These are phyloP conservation scores for Dendrocalamus latiflorus DNA, from an alignment of 202 grass and related monocot genomes.

Conservation along the genomic window DNA sequence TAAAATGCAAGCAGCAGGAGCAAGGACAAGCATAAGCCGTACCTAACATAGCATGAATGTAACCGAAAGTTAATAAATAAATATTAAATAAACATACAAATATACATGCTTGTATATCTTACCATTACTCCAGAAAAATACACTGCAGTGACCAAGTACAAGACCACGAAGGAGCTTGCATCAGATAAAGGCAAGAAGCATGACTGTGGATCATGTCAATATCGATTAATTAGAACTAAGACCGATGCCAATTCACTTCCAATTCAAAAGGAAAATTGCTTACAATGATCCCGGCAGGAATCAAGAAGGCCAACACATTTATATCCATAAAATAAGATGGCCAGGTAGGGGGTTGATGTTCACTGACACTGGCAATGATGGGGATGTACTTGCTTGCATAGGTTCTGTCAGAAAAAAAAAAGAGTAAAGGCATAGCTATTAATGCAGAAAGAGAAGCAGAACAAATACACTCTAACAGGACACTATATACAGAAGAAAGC, in stretches of 20 bases:
- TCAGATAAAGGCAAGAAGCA: constrained; percentile 99
- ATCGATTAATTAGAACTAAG: constrained; percentile 11
- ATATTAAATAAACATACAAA: background rate
- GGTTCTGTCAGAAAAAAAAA: constrained; percentile 65
- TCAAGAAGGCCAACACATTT: constrained; percentile 91
- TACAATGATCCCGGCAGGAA: constrained; percentile 98
- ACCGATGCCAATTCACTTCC: background rate
- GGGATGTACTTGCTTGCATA: constrained; percentile 99
- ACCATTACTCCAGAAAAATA: constrained; percentile 99
- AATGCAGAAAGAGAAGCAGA: constrained; percentile 13
- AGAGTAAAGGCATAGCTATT: background rate
- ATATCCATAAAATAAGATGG: constrained; percentile 99
- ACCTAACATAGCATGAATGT: constrained; percentile 48
- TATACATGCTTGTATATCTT: constrained; percentile 22
- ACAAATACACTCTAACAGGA: background rate
- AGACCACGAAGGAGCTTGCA: constrained; percentile 89
- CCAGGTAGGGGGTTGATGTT: constrained; percentile 99
- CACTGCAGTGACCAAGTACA: constrained; percentile 95
- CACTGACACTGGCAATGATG: constrained; percentile 99
- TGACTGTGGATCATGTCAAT: constrained; percentile 50
- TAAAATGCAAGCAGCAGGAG: constrained; percentile 96
- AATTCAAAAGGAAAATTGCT: constrained; percentile 38
- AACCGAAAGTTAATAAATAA: constrained; percentile 14
- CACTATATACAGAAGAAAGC: background rate
- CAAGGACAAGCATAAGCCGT: constrained; percentile 99